Evolutionary conservation across 345 rosid genomes (phyloP), one percentile per base, ranked within the genome.

Genomic region (Xanthoceras sorbifolium): DNA sequence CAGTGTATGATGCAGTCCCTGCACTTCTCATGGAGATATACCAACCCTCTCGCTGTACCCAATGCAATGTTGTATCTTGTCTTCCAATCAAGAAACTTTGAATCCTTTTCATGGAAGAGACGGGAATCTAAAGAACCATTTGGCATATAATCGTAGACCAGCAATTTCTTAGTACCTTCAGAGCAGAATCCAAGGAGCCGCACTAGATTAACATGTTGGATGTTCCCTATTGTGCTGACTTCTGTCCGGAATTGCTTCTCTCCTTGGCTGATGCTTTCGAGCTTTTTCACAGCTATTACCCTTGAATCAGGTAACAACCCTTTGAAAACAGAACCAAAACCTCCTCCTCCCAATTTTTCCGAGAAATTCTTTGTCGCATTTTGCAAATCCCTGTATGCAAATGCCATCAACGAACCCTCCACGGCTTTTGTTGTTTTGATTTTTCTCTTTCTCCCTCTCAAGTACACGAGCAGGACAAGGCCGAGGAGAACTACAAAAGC

Each of bases 241-340:
- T 75, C 78, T 17, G 71, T 11, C 15, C 78, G 63, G 64, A 75
- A 75, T 75, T 75, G 78, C 71, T 75, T 75, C 71, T 92, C 95
- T 2, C 97, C 94, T 83, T 88, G 97, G 77, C 80, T 85, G 22
- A 91, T 79, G 80, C 94, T 64, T 57, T 89, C 92, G 2, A 93
- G 97, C 83, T 88, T 89, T 86, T 92, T 93, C 82, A 93, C 95
- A 1, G 93, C 98, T 63, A 93, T 78, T 71, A 79, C 83, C 64
- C 84, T 83, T 31, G 91, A 86, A 80, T 88, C 92, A 0, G 88
- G 82, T 78, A 92, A 76, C 1, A 65, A 71, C 3, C 98, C 97
- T 79, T 88, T 76, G 67, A 55, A 76, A 59, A 76, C 79, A 28
- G 73, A 76, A 26, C 79, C 79, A 22, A 76, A 76, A 40, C 73